Conservation (phyloP, 441 rosid species). For the Adansonia rubrostipa region DNA sequence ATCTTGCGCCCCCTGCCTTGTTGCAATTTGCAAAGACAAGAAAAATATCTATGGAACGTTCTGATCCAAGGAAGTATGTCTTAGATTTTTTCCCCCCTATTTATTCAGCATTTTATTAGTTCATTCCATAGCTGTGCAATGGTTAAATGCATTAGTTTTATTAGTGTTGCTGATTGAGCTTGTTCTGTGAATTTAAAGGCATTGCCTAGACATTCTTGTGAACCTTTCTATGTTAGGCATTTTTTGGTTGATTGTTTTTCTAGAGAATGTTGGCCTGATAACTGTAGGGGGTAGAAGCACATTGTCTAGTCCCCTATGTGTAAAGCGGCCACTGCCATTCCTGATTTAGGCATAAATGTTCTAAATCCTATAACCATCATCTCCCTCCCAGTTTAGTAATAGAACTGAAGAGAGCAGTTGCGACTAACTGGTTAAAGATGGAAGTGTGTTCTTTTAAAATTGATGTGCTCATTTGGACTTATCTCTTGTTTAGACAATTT, state of each 20-base stretch:
- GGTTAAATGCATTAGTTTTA: not conserved
- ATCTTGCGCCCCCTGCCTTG: constrained; percentile 65
- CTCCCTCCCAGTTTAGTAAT: not conserved
- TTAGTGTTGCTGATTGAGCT: not conserved
- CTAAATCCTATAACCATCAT: not conserved
- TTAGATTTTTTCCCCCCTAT: constrained; percentile 15
- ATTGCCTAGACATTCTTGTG: not conserved
- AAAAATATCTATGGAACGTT: constrained; percentile 84
- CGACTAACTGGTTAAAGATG: not conserved
- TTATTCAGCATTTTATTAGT: constrained; percentile 14
- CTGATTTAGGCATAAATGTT: not conserved
- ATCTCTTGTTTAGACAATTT: not conserved
- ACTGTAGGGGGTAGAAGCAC: not conserved
- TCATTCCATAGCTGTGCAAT: not conserved
- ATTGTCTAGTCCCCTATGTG: not conserved
- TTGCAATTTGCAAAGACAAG: constrained; percentile 92
- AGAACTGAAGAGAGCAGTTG: not conserved
- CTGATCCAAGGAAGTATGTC: constrained; percentile 87
- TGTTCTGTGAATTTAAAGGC: not conserved
- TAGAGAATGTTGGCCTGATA: constrained; percentile 4
- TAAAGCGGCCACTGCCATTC: not conserved
- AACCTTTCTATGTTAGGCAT: not conserved
- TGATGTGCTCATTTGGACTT: not conserved
- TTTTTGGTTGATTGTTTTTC: not conserved
- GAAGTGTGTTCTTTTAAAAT: constrained; percentile 1